Evolutionary conservation across 129 eudicot genomes (phyloP), one percentile per base, ranked within the genome.

Genomic region (Chrysanthemum seticuspe): DNA sequence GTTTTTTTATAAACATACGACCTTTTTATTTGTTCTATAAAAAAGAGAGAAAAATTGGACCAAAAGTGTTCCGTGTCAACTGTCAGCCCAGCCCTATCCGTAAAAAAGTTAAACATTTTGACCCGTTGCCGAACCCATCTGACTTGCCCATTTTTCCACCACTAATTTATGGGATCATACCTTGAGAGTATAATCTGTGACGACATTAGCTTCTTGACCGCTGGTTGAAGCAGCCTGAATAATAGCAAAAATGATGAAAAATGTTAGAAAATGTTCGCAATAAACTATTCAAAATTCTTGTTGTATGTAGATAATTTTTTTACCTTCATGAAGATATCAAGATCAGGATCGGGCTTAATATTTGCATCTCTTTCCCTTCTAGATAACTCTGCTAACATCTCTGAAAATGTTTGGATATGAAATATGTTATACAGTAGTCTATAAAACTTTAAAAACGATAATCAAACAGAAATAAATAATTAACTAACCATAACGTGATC

Each of bases 311-410:
- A 31, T 74, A n/a, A 25, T 45, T 62, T 25, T 25, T 13, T 80
- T 81, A 83, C 97, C 91, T 92, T 92, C 98, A 92, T 89, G 82
- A 61, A 92, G 57, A 89, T n/a, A 84, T 92, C 98, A 60, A 92
- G 58, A 76, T 92, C 91, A 45, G 96, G 88, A 80, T 92, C 98
- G 59, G 98, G 96, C 78, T 89, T 87, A 31, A 92, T 85, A 64
- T 80, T 87, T 36, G 96, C 93, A 11, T 77, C 77, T 76, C 87
- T 87, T 76, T 92, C 98, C 65, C 98, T 89, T 79, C 96, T 89
- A 11, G 96, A 78, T 83, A 92, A 74, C 74, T 92, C 98, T 18
- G 87, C 88, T 62, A 92, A 77, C 96, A 89, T 92, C 21, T 89
- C 98, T 92, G 88, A 77, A 77, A 75, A n/a, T 67, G 15, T 66